phyloP scores from a whole-genome alignment of 2,329 filamentous ascomycete species.

The Bipolaris oryzae region DNA sequence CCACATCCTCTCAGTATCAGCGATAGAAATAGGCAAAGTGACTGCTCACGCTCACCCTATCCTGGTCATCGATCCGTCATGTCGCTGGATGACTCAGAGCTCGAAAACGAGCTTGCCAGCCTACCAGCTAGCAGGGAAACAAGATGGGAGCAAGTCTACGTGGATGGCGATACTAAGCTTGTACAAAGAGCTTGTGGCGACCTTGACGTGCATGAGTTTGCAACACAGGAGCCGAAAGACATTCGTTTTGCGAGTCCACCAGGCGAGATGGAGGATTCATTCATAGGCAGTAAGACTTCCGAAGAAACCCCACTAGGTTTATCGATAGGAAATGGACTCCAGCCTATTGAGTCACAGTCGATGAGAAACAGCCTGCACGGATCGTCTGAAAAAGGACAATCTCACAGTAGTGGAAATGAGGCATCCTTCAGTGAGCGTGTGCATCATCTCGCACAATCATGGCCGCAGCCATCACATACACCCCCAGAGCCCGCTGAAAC shows the following conservation, averaged over 20 bases:
- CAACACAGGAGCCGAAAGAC: constrained; percentile 40
- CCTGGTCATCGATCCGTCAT: constrained; percentile 45
- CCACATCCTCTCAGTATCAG: constrained; percentile 21
- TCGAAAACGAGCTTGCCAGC: constrained; percentile 45
- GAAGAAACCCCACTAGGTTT: constrained; percentile 37
- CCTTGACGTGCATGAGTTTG: constrained; percentile 42
- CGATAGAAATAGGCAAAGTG: constrained; percentile 41
- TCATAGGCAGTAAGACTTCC: constrained; percentile 30
- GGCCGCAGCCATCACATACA: constrained; percentile 13
- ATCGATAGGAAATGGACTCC: constrained; percentile 29
- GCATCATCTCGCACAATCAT: constrained; percentile 30
- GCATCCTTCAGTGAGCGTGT: constrained; percentile 46
- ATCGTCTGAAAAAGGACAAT: constrained; percentile 16
- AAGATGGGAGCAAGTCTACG: constrained; percentile 49
- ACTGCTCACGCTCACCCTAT: constrained; percentile 47
- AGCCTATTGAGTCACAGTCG: constrained; percentile 22
- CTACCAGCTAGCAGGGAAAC: constrained; percentile 44
- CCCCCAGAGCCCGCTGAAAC: constrained; percentile 7
- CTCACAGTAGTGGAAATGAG: constrained; percentile 31
- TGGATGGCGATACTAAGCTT: constrained; percentile 47
- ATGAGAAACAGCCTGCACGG: constrained; percentile 15
- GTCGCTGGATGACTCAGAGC: constrained; percentile 47
- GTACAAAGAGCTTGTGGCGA: constrained; percentile 42
- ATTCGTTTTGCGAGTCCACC: constrained; percentile 45
- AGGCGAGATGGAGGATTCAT: constrained; percentile 37